Evolutionary conservation across 169 alveolate species (phyloP).

Genomic region (Cyclospora cayetanensis): DNA sequence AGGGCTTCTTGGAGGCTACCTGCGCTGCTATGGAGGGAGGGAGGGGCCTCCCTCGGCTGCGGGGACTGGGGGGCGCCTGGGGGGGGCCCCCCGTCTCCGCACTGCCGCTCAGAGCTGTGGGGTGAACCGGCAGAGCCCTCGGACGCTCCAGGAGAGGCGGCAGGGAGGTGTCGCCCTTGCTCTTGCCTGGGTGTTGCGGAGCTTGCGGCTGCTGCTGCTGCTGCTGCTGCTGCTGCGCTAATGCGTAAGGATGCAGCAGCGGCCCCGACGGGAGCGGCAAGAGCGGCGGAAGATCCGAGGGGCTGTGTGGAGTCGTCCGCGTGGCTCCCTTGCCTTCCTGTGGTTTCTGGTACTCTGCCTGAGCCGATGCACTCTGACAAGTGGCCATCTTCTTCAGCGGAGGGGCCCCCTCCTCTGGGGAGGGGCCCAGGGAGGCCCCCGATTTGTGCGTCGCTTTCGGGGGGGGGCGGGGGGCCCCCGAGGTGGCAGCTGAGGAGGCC

Average conservation of each 20-base stretch:
- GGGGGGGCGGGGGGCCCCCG: not conserved
- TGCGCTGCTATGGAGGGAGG: not conserved
- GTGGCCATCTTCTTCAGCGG: slow-evolving; percentile 11
- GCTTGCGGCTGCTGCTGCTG: not conserved
- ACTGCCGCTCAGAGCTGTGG: not conserved
- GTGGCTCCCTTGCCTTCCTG: not conserved
- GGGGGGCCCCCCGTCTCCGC: not conserved
- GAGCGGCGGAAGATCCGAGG: slow-evolving; percentile 27
- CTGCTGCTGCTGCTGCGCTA: not conserved
- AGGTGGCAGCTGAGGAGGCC: not conserved
- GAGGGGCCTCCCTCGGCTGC: not conserved
- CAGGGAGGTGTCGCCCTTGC: not conserved
- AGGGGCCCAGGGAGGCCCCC: not conserved
- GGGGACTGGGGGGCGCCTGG: no score
- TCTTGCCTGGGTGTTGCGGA: not conserved
- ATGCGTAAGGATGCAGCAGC: not conserved
- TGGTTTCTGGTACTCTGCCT: not conserved
- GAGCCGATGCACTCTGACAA: not conserved
- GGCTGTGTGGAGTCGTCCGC: not conserved
- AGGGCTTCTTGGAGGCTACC: not conserved
- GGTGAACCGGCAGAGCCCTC: not conserved
- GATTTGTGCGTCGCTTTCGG: not conserved
- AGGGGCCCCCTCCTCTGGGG: slow-evolving; percentile 27
- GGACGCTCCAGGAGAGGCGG: not conserved
- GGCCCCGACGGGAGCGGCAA: slow-evolving; percentile 14